Evolutionary conservation across 2,329 filamentous ascomycete genomes (phyloP).

Genomic region (Cyanodermella asteris): DNA sequence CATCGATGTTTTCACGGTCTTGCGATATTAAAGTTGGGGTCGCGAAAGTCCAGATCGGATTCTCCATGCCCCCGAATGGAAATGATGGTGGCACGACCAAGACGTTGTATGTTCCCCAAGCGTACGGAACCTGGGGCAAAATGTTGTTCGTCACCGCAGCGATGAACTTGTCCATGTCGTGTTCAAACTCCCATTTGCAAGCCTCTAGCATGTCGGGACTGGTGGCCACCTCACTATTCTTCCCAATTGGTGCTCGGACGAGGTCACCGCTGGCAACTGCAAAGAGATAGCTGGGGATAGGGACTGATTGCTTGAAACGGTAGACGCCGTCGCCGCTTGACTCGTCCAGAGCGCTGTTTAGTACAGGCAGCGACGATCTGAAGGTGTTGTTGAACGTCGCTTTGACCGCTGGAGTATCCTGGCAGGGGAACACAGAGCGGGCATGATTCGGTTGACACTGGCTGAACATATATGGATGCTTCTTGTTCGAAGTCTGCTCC

Average conservation of each 20-base stretch:
- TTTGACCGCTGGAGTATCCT: constrained; percentile 94
- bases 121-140: too few relatives aligned
- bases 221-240: constrained; percentile 63
- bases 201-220: constrained; percentile 68
- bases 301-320: constrained; percentile 71
- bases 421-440: constrained; percentile 82
- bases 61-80: constrained; percentile 68
- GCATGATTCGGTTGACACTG: constrained; percentile 95
- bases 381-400: constrained; percentile 84
- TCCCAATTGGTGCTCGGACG: constrained; percentile 64
- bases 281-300: constrained; percentile 86
- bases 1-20: constrained; percentile 77
- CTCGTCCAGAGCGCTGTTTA: constrained; percentile 63
- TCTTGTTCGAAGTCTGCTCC: constrained; percentile 84
- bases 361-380: constrained; percentile 66
- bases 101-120: constrained; percentile 90
- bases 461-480: constrained; percentile 92
- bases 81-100: constrained; percentile 77
- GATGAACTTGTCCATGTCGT: constrained; percentile 81
- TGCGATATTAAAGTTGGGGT: constrained; percentile 76
- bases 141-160: constrained; percentile 69
- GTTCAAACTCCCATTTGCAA: constrained; percentile 79
- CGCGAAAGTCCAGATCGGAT: constrained; percentile 84
- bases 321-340: constrained; percentile 40
- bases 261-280: constrained; percentile 76